Percentiles rank a stretch among this genome's conserved stretches.
Conservation (phyloP, 805 yeast genomes). For the Crinitomyces ghanaensis region DNA sequence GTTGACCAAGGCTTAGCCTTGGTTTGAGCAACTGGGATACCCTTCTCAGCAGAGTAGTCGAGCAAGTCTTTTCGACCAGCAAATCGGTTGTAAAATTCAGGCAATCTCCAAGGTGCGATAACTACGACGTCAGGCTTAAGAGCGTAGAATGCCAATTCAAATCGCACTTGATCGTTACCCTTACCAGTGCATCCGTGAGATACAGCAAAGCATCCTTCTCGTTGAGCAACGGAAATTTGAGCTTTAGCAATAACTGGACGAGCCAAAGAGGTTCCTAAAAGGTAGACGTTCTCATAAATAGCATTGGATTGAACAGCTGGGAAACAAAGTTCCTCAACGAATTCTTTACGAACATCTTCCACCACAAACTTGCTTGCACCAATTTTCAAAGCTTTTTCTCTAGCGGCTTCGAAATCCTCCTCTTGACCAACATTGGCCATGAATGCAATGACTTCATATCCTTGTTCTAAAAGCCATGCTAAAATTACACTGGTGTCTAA, state of each 20-base stretch:
- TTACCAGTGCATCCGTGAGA: constrained; percentile 99
- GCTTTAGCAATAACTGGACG: constrained; percentile 99
- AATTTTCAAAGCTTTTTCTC: constrained; percentile 87
- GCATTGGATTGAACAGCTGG: constrained; percentile 98
- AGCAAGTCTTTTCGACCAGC: constrained; percentile 96
- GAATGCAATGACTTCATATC: constrained; percentile 96
- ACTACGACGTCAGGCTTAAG: constrained; percentile 93
- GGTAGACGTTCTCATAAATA: constrained; percentile 92
- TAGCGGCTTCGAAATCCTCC: constrained; percentile 97
- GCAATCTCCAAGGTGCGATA: constrained; percentile 99
- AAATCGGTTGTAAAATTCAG: constrained; percentile 84
- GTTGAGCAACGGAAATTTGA: constrained; percentile 92
- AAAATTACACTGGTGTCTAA: constrained; percentile 94
- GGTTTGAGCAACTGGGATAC: constrained; percentile 92
- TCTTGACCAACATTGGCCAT: constrained; percentile 99
- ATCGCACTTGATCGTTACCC: constrained; percentile 99
- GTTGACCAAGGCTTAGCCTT: constrained; percentile 99
- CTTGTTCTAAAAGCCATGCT: constrained; percentile 97
- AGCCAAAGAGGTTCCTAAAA: constrained; percentile 95
- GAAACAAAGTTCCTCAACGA: constrained; percentile 82
- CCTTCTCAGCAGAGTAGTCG: constrained; percentile 86
- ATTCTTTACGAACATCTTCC: constrained; percentile 90
- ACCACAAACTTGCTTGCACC: constrained; percentile 95
- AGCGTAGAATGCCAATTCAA: constrained; percentile 94
- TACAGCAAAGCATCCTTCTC: constrained; percentile 97